phyloP scores from a whole-genome alignment of 139 green algal species.

The Coelastrella sp. region DNA sequence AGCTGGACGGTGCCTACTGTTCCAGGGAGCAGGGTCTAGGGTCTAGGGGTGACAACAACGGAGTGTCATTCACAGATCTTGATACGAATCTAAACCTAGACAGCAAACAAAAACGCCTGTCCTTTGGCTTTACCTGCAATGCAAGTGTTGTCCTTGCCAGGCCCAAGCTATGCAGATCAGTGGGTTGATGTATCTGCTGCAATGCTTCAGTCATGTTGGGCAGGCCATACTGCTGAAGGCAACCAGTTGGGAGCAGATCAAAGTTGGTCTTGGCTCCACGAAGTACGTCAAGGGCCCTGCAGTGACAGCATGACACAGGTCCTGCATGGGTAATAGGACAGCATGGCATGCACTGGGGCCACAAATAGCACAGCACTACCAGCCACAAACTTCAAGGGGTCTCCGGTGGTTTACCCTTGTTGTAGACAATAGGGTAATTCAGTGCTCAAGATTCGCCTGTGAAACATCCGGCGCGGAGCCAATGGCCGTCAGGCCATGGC shows the following conservation, averaged over 20 bases:
- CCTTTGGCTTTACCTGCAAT: slow-evolving; percentile 61
- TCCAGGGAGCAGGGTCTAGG: too few species aligned
- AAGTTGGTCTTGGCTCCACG: neutral
- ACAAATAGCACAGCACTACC: too few species aligned
- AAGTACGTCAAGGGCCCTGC: slow-evolving; percentile 13
- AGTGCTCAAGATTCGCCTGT: too few species aligned
- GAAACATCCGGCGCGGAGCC: too few species aligned
- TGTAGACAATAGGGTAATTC: too few species aligned
- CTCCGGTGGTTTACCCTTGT: too few species aligned
- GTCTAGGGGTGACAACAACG: too few species aligned
- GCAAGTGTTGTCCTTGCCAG: slow-evolving; percentile 69
- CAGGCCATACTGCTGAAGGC: slow-evolving; percentile 45
- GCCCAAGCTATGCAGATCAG: slow-evolving; percentile 45
- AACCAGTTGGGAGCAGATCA: slow-evolving; percentile 54
- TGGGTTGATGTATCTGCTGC: slow-evolving; percentile 69
- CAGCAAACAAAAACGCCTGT: neutral
- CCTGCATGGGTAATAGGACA: too few species aligned
- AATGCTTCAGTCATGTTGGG: slow-evolving; percentile 55
- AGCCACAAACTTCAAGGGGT: too few species aligned
- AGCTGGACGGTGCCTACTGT: too few species aligned
- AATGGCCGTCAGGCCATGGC: too few species aligned
- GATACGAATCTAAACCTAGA: neutral
- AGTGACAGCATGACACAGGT: neutral
- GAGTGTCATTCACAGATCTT: neutral
- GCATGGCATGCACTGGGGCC: too few species aligned